Conservation (phyloP, 108 stramenopile genomes). For the Skeletonema menzelii region DNA sequence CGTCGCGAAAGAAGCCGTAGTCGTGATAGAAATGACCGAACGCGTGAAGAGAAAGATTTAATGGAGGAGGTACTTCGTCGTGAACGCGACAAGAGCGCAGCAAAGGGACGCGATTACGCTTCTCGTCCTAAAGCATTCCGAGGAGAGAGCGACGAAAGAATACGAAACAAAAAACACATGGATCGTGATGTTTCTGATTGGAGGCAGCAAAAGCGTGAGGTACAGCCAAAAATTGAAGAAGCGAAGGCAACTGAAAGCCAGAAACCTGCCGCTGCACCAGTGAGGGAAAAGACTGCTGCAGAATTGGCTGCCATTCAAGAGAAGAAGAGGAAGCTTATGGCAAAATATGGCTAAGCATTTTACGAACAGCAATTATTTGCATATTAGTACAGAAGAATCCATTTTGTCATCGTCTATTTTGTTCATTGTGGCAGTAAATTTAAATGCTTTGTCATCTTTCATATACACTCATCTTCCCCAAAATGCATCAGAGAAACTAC, state of each 20-base stretch:
- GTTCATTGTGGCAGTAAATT: not conserved
- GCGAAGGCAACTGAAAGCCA: constrained; percentile 1
- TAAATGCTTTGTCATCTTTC: not conserved
- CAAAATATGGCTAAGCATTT: constrained; percentile 65
- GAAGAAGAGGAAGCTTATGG: constrained; percentile 80
- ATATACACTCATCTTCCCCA: constrained; percentile 46
- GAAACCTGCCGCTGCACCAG: constrained; percentile 22
- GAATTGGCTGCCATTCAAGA: constrained; percentile 76
- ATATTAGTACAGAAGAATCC: not conserved
- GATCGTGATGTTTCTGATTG: constrained; percentile 13
- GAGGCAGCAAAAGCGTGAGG: constrained; percentile 2
- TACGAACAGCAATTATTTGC: not conserved
- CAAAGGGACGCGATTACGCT: constrained; percentile 51
- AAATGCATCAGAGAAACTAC: constrained; percentile 60
- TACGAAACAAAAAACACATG: constrained; percentile 7
- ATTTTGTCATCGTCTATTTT: not conserved
- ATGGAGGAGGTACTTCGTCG: constrained; percentile 75
- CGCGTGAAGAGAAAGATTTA: constrained; percentile 49
- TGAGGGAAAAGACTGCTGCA: constrained; percentile 61
- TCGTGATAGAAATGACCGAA: constrained; percentile 43
- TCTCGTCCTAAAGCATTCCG: constrained; percentile 55
- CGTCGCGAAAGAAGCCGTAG: constrained; percentile 43
- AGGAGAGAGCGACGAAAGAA: constrained; percentile 27
- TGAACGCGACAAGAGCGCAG: constrained; percentile 66
- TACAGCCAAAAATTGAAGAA: constrained; percentile 5